Conservation (phyloP, 495 filamentous ascomycete genomes). For the Penicillium angulare region DNA sequence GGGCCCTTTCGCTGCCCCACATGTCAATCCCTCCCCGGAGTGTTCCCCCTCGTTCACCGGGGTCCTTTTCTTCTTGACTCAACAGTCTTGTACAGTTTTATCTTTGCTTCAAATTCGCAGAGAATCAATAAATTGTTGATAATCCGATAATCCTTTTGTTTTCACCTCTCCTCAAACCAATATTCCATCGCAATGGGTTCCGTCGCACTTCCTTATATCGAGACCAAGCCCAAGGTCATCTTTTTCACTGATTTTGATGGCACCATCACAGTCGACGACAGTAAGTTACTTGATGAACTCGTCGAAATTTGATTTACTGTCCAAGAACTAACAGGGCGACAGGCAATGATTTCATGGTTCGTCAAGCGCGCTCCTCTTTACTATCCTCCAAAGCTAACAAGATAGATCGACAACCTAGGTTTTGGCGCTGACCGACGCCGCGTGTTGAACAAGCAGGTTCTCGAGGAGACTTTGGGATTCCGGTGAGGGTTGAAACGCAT, state of each 20-base stretch:
- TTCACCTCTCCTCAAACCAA: not conserved
- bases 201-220: slow-evolving; percentile 47
- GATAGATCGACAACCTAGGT: slow-evolving; percentile 84
- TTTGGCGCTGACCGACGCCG: slow-evolving; percentile 66
- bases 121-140: not conserved
- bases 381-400: slow-evolving; percentile 7
- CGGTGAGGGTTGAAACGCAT: slow-evolving; percentile 43
- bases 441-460: slow-evolving; percentile 67
- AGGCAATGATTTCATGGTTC: slow-evolving; percentile 87
- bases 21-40: slow-evolving; percentile 11
- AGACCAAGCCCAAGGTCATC: slow-evolving; percentile 75
- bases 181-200: slow-evolving; percentile 32
- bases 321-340: slow-evolving; percentile 15
- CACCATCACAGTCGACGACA: slow-evolving; percentile 87
- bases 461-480: slow-evolving; percentile 66
- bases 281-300: no score
- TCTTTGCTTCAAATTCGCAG: no score
- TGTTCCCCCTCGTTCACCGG: slow-evolving; percentile 15
- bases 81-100: no score
- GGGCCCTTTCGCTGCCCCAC: slow-evolving; percentile 14
- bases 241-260: slow-evolving; percentile 99
- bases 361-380: not conserved
- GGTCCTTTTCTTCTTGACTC: slow-evolving; percentile 6
- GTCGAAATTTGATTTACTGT: no score
- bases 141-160: not conserved